Conservation (phyloP, 352 stramenopile species). For the Chrysophaeum taylorii region DNA sequence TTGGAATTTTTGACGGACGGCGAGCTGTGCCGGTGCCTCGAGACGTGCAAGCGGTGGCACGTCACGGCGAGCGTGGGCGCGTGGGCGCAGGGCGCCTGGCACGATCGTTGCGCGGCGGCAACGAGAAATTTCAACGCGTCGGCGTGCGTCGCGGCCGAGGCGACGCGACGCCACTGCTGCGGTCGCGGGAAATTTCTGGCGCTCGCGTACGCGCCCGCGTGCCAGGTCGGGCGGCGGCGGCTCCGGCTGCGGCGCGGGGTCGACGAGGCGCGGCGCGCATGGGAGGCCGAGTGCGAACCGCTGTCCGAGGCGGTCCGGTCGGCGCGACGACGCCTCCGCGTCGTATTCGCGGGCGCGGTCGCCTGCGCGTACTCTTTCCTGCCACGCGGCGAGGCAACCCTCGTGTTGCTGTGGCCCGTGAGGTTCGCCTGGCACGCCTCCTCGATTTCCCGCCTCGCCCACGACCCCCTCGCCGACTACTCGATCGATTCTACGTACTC, state of each 20-base stretch:
- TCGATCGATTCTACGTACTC: not conserved
- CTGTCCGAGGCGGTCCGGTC: not conserved
- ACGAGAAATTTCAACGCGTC: too few relatives aligned
- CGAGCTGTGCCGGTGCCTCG: not conserved
- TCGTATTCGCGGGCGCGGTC: not conserved
- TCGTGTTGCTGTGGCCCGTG: not conserved
- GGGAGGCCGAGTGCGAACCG: not conserved
- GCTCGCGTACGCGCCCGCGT: not conserved
- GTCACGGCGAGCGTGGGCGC: not conserved
- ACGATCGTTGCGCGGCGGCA: not conserved
- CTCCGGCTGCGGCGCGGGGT: not conserved
- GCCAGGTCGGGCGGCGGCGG: constrained; percentile 1
- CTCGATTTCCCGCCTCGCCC: not conserved
- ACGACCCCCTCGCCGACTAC: not conserved
- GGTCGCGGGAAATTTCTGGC: not conserved
- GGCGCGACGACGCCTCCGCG: not conserved
- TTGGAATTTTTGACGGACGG: too few relatives aligned
- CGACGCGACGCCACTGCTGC: not conserved
- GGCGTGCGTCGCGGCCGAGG: not conserved
- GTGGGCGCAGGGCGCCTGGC: not conserved
- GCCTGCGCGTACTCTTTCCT: not conserved
- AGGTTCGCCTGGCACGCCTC: not conserved
- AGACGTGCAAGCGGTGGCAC: not conserved
- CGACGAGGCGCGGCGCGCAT: not conserved
- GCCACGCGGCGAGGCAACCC: not conserved